A percentile compares a stretch with the other conserved stretches of the same genome.
Evolutionary conservation across 345 rosid genomes (phyloP).

Genomic region (Camelina sativa): DNA sequence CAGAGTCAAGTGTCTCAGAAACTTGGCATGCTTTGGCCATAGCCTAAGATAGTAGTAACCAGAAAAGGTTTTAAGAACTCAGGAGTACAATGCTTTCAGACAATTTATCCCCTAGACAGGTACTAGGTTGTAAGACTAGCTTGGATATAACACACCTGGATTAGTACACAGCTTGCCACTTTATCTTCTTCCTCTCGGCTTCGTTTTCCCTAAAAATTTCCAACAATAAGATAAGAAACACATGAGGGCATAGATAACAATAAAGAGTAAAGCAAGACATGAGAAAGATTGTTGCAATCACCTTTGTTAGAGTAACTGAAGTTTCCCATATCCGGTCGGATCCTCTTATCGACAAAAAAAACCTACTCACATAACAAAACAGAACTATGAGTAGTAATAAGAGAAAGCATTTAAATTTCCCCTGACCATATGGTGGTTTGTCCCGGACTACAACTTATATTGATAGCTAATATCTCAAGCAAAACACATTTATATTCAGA

Average conservation of each 20-base stretch:
- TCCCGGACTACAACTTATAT: too few relatives aligned
- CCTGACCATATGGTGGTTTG: background rate
- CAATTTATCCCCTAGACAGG: background rate
- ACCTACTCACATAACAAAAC: conserved; percentile 48
- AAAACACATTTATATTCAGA: background rate
- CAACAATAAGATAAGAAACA: background rate
- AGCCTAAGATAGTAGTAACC: conserved; percentile 58
- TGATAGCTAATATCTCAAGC: background rate
- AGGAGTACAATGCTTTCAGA: background rate
- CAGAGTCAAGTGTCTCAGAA: conserved; percentile 51
- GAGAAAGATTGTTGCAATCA: conserved; percentile 29
- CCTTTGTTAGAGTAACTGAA: conserved; percentile 76
- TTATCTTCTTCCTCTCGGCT: conserved; percentile 80
- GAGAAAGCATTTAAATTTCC: too few relatives aligned
- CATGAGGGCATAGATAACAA: background rate
- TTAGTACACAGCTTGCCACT: conserved; percentile 64
- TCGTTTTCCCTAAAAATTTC: conserved; percentile 56
- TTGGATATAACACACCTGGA: conserved; percentile 58
- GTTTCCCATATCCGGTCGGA: conserved; percentile 61
- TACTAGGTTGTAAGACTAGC: background rate
- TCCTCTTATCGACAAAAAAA: conserved; percentile 74
- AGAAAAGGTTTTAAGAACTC: conserved; percentile 13
- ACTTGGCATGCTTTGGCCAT: conserved; percentile 82
- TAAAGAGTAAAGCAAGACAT: background rate
- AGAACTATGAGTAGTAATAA: conserved; percentile 6